Base-by-base conservation (phyloP, 768 basidiomycete species). In the Butyriboletus loyo region DNA sequence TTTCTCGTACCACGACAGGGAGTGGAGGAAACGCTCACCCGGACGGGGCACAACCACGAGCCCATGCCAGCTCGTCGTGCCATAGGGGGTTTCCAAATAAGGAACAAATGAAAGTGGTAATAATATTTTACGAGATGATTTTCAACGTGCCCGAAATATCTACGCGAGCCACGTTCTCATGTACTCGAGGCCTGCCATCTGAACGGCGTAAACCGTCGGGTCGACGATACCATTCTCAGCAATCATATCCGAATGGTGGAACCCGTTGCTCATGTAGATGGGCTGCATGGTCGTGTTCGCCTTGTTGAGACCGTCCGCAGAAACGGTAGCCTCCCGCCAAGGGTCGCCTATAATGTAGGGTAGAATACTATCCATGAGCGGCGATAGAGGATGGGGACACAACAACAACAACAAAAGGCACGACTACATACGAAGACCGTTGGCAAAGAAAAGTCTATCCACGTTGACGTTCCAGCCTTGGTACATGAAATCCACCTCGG, bases 321-420 rank as follows among this genome's bases (percentile, higher is more conserved):
- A 87, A 6, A 87, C 73, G 0, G 86, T 88, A 7, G 82, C 79
- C 49, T 84, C 82, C 45, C 80, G 76, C 86, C 86, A 89, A 17
- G 87, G 86, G 59, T 89, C 86, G 39, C 84, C 86, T 87, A 34
- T 39, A 13, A 6, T 10, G 24, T 7, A 24, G n/a, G 15, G 5
- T 13, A 22, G n/a, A n/a, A n/a, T n/a, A n/a, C n/a, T 4, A 11
- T 15, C 19, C 38, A 19, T 50, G 17, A 58, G 48, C 7, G n/a
- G n/a, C n/a, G n/a, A n/a, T n/a, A 9, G 7, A 30, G 24, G 5
- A 30, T 27, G n/a, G n/a, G n/a, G n/a, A 30, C 7, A 21, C 7
- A 25, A n/a, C n/a, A n/a, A n/a, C n/a, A n/a, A n/a, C n/a, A 5
- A 27, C 28, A 7, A 17, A 41, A 19, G 19, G 19, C 17, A n/a